Conservation (phyloP, 768 basidiomycete species). For the Podaxis sp. region DNA sequence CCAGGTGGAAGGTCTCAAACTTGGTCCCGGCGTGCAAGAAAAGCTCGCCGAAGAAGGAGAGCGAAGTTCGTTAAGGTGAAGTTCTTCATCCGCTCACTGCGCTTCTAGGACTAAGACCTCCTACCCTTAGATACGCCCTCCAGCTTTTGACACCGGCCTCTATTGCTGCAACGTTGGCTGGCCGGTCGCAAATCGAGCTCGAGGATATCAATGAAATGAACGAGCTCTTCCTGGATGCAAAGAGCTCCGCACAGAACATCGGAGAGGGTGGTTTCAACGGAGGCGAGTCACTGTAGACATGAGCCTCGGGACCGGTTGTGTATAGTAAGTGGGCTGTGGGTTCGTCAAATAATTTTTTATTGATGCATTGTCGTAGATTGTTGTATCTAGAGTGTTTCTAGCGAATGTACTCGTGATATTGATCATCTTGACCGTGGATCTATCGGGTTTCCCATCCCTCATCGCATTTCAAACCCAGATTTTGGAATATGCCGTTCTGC, state of each 20-base stretch:
- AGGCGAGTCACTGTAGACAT: constrained; percentile 2
- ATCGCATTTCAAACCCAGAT: neutral
- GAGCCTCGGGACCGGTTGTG: neutral
- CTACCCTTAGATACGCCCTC: constrained; percentile 68
- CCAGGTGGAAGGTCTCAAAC: constrained; percentile 79
- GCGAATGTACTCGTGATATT: neutral
- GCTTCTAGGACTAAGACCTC: neutral
- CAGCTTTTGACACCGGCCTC: constrained; percentile 90
- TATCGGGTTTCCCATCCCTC: constrained; percentile 1
- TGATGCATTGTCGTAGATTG: constrained; percentile 10
- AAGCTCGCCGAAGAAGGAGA: constrained; percentile 81
- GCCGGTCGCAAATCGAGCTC: constrained; percentile 75
- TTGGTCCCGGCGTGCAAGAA: constrained; percentile 75
- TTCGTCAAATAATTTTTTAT: constrained; percentile 5
- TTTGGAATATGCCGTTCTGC: neutral
- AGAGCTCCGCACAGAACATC: constrained; percentile 65
- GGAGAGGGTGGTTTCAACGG: constrained; percentile 30
- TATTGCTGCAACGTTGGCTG: constrained; percentile 76
- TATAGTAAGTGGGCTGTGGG: constrained; percentile 7
- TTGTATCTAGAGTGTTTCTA: constrained; percentile 6
- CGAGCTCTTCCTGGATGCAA: constrained; percentile 93
- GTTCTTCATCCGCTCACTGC: neutral
- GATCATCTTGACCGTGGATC: constrained; percentile 1
- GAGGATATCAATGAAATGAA: constrained; percentile 95
- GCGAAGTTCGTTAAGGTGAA: constrained; percentile 74